Conservation (phyloP, 1,284 basidiomycete species). For the Moniliophthora roreri region DNA sequence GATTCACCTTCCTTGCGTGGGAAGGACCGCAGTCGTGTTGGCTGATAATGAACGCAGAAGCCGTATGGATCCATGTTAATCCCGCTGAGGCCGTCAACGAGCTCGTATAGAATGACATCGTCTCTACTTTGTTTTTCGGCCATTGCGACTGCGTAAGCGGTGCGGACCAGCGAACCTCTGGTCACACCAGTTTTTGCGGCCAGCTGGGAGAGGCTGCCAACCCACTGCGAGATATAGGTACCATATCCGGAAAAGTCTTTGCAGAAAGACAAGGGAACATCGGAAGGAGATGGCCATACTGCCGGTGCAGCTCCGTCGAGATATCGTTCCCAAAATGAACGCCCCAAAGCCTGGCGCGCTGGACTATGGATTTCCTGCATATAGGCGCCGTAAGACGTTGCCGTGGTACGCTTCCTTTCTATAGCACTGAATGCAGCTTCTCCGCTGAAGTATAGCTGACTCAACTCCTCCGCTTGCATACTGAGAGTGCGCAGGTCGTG, state of each 20-base stretch:
- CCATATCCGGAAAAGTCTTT: not conserved
- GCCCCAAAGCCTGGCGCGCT: not conserved
- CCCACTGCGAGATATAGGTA: constrained; percentile 1
- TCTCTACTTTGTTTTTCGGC: constrained; percentile 2
- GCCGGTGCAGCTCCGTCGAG: not conserved
- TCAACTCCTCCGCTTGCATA: constrained; percentile 1
- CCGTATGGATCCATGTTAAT: constrained; percentile 1
- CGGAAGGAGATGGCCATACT: not conserved
- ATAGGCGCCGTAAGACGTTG: constrained; percentile 3
- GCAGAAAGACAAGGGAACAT: constrained; percentile 1
- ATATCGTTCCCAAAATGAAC: constrained; percentile 2
- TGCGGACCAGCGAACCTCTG: constrained; percentile 1
- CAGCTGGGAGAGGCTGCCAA: not conserved
- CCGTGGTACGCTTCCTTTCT: not conserved
- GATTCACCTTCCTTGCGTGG: not conserved
- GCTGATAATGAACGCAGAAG: constrained; percentile 1
- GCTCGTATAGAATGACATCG: not conserved
- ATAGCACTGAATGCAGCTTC: constrained; percentile 1
- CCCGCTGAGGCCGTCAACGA: constrained; percentile 2
- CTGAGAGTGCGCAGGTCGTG: constrained; percentile 1
- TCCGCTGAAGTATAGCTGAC: constrained; percentile 1
- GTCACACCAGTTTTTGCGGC: constrained; percentile 1
- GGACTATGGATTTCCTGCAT: not conserved
- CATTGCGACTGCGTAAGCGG: not conserved
- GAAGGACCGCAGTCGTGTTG: not conserved